Conservation (phyloP, 106 monocot species). For the Amphibolis antarctica region DNA sequence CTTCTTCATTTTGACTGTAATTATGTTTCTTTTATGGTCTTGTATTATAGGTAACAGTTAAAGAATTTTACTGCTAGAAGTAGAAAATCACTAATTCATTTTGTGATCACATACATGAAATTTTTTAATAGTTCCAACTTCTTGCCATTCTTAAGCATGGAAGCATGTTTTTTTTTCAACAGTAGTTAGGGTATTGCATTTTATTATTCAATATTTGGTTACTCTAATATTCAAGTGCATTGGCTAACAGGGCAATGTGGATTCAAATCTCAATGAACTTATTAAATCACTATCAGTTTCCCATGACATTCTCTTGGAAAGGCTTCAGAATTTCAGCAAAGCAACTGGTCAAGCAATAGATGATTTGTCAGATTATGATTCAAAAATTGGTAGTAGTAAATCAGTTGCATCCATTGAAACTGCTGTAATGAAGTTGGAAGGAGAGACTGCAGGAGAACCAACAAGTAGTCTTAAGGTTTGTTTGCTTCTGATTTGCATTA, state of each 20-base stretch:
- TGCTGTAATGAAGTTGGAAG: constrained; percentile 31
- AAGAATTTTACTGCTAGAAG: too few relatives aligned
- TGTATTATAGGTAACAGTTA: too few relatives aligned
- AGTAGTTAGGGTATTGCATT: too few relatives aligned
- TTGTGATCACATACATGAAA: too few relatives aligned
- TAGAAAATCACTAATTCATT: too few relatives aligned
- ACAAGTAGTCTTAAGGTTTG: constrained; percentile 55
- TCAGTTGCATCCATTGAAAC: constrained; percentile 7
- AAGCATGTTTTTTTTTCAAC: too few relatives aligned
- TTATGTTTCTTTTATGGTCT: too few relatives aligned
- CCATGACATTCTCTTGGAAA: constrained; percentile 49
- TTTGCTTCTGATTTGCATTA: neutral
- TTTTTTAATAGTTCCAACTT: too few relatives aligned
- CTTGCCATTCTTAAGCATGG: too few relatives aligned
- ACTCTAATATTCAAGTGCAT: neutral
- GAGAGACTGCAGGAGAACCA: constrained; percentile 35
- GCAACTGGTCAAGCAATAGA: constrained; percentile 48
- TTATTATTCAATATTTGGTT: neutral
- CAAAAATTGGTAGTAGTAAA: constrained; percentile 45
- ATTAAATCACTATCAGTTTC: constrained; percentile 61
- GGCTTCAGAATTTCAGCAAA: constrained; percentile 55
- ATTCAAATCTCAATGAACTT: constrained; percentile 43
- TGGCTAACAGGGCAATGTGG: constrained; percentile 19
- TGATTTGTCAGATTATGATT: constrained; percentile 45
- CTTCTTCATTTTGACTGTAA: too few relatives aligned